Percentiles rank a stretch among this genome's conserved stretches.
phyloP scores from a whole-genome alignment of 257 asterid species.

The Marsdenia floribunda region DNA sequence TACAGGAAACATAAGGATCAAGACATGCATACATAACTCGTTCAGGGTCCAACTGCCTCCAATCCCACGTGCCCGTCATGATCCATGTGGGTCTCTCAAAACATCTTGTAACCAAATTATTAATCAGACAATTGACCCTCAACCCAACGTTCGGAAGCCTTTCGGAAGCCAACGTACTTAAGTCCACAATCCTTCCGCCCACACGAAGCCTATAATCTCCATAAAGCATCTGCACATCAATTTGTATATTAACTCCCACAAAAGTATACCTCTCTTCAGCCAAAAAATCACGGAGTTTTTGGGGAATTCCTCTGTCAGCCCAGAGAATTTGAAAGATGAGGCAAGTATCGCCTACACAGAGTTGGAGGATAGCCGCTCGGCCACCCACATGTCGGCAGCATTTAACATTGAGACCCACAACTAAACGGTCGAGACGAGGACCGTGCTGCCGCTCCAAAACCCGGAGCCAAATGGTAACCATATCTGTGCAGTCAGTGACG shows the following conservation, averaged over 20 bases:
- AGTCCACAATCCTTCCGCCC: no score
- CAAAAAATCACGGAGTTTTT: slow-evolving; percentile 17
- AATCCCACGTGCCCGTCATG: no score
- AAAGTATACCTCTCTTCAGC: slow-evolving; percentile 10
- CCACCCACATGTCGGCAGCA: slow-evolving; percentile 17
- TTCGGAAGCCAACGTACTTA: no score
- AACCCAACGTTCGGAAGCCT: no score
- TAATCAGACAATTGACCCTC: no score
- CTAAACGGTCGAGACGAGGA: slow-evolving; percentile 17
- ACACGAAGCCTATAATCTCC: slow-evolving; percentile 22
- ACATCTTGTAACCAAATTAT: no score
- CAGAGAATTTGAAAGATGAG: slow-evolving; percentile 29
- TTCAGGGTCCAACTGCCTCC: no score
- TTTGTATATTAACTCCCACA: slow-evolving; percentile 23
- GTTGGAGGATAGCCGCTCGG: slow-evolving; percentile 32
- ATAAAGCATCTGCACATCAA: slow-evolving; percentile 25
- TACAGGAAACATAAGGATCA: no score
- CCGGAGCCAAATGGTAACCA: slow-evolving; percentile 15
- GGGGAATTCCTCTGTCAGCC: background rate
- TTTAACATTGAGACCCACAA: slow-evolving; percentile 35
- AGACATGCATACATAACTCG: no score
- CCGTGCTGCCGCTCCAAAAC: no score
- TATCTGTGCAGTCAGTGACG: background rate
- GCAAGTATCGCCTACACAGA: slow-evolving; percentile 38
- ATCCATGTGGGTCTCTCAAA: no score